Conservation (phyloP, 225 moss, liverwort and hornwort species). For the Ulota crispa region DNA sequence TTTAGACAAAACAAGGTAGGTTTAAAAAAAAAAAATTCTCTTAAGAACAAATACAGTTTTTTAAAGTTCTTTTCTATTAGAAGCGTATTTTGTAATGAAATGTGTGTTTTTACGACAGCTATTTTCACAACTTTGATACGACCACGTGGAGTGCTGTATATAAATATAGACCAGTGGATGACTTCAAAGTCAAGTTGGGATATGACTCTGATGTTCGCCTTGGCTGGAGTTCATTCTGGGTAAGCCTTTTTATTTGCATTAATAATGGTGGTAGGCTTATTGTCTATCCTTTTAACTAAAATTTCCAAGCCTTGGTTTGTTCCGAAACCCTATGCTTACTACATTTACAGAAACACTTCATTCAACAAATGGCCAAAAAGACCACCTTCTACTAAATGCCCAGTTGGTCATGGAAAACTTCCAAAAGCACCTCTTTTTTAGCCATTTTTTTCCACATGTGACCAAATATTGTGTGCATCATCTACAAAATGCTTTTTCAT, state of each 20-base stretch:
- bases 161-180: conserved; percentile 77
- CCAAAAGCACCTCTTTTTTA: no score
- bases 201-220: conserved; percentile 87
- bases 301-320: background rate
- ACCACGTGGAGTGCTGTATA: conserved; percentile 75
- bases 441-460: no score
- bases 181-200: conserved; percentile 88
- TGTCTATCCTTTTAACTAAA: background rate
- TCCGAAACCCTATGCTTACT: background rate
- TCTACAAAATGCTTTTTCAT: no score
- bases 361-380: background rate
- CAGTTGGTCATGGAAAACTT: no score
- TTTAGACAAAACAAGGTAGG: background rate
- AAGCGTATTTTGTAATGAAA: conserved; percentile 14
- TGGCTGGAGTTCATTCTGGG: conserved; percentile 93
- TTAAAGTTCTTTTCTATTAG: background rate
- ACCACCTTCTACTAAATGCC: no score
- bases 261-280: background rate
- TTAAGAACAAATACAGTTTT: background rate
- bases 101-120: conserved; percentile 41
- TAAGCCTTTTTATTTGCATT: conserved; percentile 28
- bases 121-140: conserved; percentile 79
- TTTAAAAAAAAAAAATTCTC: no score
- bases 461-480: no score
- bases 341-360: background rate